phyloP scores from a whole-genome alignment of 352 stramenopile genomes.

The Phytophthora macrochlamydospora region DNA sequence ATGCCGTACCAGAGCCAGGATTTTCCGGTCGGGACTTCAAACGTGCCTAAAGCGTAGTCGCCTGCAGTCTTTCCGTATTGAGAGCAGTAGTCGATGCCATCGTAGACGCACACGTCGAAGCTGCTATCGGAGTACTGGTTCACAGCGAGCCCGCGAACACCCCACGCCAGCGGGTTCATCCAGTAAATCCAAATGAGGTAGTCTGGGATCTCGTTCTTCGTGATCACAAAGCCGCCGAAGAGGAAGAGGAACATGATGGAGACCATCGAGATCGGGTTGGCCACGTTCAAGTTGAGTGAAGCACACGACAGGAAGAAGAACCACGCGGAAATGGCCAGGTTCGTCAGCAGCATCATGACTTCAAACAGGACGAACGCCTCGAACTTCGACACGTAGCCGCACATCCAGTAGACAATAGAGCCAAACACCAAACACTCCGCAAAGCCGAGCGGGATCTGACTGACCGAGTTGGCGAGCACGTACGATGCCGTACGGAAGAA shows the following conservation, averaged over 20 bases:
- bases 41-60: neutral
- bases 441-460: conserved; percentile 27
- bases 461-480: conserved; percentile 29
- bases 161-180: neutral
- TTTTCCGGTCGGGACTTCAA: neutral
- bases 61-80: neutral
- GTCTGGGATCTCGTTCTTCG: neutral
- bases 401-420: conserved; percentile 32
- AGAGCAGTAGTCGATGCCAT: neutral
- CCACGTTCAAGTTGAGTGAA: neutral
- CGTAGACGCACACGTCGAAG: neutral
- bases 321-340: conserved; percentile 12
- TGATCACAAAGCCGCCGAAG: neutral
- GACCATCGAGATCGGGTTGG: neutral
- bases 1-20: neutral
- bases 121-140: neutral
- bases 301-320: neutral
- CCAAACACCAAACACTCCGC: conserved; percentile 67
- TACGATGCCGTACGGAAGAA: neutral
- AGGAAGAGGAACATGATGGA: neutral
- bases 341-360: conserved; percentile 29
- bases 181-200: conserved; percentile 1
- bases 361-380: conserved; percentile 1
- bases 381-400: neutral
- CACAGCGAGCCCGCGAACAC: neutral